phyloP scores from a whole-genome alignment of 2,329 filamentous ascomycete species.

The Botrytis hyacinthi region DNA sequence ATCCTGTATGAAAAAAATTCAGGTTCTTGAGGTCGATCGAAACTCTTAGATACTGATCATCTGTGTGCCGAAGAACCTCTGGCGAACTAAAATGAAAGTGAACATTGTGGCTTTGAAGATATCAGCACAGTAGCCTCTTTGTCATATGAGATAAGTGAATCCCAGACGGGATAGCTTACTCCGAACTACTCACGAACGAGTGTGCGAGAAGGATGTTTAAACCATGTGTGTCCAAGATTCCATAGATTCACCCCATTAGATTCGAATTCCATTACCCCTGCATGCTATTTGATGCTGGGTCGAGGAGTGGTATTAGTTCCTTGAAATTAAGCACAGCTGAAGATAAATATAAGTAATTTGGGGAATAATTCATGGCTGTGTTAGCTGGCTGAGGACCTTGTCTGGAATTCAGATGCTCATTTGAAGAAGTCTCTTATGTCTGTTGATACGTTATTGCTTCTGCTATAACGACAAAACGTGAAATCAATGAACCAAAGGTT shows the following conservation, averaged over 20 bases:
- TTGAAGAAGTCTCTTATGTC: not conserved
- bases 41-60: not conserved
- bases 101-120: not conserved
- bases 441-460: not conserved
- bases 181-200: fast-evolving
- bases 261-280: not conserved
- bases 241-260: not conserved
- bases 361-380: not conserved
- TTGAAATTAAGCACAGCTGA: not conserved
- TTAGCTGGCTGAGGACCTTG: not conserved
- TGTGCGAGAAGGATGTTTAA: not conserved
- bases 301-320: not conserved
- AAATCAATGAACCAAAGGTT: not conserved
- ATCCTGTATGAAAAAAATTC: not conserved
- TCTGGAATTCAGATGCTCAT: not conserved
- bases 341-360: not conserved
- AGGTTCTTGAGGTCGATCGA: not conserved
- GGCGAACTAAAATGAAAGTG: not conserved
- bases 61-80: not conserved
- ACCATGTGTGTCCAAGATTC: not conserved
- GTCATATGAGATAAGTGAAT: not conserved
- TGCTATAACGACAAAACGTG: not conserved
- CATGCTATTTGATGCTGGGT: not conserved
- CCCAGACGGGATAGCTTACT: not conserved
- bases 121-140: not conserved